phyloP scores from a whole-genome alignment of 352 stramenopile genomes.

The Phytophthora podocarpi region DNA sequence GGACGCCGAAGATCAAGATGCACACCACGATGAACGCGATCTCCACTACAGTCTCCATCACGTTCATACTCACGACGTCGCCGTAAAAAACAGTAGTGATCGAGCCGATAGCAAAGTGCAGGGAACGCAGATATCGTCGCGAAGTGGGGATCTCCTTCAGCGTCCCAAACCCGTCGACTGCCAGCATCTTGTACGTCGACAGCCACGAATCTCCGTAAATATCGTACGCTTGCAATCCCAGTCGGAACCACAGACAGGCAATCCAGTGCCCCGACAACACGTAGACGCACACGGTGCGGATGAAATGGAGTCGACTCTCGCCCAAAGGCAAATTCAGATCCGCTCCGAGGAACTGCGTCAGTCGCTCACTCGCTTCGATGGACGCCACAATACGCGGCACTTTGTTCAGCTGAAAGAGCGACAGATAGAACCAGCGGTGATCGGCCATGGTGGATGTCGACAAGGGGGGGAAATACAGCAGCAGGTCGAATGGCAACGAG shows the following conservation, averaged over 20 bases:
- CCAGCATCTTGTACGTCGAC: conserved; percentile 56
- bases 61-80: conserved; percentile 68
- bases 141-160: conserved; percentile 46
- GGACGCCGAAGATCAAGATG: conserved; percentile 76
- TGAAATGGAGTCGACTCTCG: conserved; percentile 58
- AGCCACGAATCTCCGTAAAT: conserved; percentile 66
- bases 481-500: conserved; percentile 51
- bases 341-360: conserved; percentile 54
- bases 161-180: conserved; percentile 46
- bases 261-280: conserved; percentile 73
- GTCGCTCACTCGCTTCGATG: conserved; percentile 53
- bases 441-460: conserved; percentile 10
- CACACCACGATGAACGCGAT: conserved; percentile 64
- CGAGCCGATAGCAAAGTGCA: conserved; percentile 66
- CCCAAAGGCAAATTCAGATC: conserved; percentile 60
- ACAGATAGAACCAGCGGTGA: conserved; percentile 62
- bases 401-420: conserved; percentile 69
- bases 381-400: conserved; percentile 52
- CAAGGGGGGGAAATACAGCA: conserved; percentile 51
- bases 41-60: conserved; percentile 60
- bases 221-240: conserved; percentile 49
- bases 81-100: conserved; percentile 79
- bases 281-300: conserved; percentile 55
- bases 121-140: conserved; percentile 57
- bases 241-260: conserved; percentile 64